A percentile compares a stretch with the other conserved stretches of the same genome.
Conservation (phyloP, 352 stramenopile genomes). For the Phytophthora meadii region DNA sequence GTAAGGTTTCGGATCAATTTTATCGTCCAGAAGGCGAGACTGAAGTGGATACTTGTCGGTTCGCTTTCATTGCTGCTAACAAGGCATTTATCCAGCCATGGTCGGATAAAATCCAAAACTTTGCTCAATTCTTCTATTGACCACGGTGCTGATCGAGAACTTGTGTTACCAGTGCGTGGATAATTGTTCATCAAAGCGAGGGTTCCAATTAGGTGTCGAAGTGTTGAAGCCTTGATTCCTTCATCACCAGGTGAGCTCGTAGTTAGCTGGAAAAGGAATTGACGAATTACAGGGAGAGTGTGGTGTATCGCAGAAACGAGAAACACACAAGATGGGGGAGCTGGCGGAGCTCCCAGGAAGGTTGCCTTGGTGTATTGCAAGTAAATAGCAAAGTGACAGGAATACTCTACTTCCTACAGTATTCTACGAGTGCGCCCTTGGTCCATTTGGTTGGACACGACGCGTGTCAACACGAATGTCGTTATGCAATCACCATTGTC, state of each 20-base stretch:
- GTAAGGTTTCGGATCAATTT: constrained; percentile 48
- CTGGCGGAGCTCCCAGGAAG: too few relatives aligned
- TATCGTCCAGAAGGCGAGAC: constrained; percentile 38
- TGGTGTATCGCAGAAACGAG: too few relatives aligned
- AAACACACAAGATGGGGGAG: too few relatives aligned
- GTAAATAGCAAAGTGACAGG: too few relatives aligned
- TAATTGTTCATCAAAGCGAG: constrained; percentile 34
- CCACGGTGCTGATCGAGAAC: constrained; percentile 20
- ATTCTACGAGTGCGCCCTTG: too few relatives aligned
- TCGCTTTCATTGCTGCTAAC: neutral
- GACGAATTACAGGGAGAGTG: neutral
- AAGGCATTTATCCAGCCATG: constrained; percentile 13
- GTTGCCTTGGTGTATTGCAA: too few relatives aligned
- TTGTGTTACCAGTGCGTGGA: constrained; percentile 1
- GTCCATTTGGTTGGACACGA: too few relatives aligned
- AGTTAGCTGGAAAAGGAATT: constrained; percentile 18
- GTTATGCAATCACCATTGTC: too few relatives aligned
- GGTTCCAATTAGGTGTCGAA: constrained; percentile 37
- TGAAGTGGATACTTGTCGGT: neutral
- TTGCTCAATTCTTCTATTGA: constrained; percentile 12
- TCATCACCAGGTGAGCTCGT: neutral
- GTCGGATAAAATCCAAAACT: constrained; percentile 17
- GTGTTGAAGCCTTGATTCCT: constrained; percentile 12
- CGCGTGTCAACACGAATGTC: too few relatives aligned
- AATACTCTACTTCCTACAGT: too few relatives aligned